A percentile compares a stretch with the other conserved stretches of the same genome.
Conservation (phyloP, 768 basidiomycete genomes). For the Cytidiella melzeri region DNA sequence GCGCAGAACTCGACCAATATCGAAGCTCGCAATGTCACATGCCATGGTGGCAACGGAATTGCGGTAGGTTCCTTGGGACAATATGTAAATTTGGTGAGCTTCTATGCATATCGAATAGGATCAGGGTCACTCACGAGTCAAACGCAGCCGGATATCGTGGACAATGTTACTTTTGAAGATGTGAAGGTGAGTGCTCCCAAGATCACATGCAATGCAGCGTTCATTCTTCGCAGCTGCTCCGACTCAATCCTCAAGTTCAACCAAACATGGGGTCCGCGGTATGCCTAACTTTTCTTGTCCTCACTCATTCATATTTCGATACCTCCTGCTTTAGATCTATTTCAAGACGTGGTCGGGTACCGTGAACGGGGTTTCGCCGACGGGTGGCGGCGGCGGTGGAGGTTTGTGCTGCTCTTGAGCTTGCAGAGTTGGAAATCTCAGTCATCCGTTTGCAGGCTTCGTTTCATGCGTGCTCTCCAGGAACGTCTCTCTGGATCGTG, state of each 20-base stretch:
- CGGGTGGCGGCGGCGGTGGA: slow-evolving; percentile 48
- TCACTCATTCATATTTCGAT: background rate
- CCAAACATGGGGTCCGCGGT: slow-evolving; percentile 53
- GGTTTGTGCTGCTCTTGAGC: slow-evolving; percentile 32
- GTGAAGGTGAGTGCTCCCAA: slow-evolving; percentile 34
- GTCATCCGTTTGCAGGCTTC: slow-evolving; percentile 31
- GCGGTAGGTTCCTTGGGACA: slow-evolving; percentile 57
- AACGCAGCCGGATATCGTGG: slow-evolving; percentile 46
- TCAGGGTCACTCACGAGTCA: background rate
- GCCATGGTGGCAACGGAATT: slow-evolving; percentile 54
- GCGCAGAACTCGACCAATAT: slow-evolving; percentile 50
- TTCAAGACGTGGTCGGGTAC: slow-evolving; percentile 52
- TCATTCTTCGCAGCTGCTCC: slow-evolving; percentile 36
- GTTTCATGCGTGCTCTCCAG: slow-evolving; percentile 39
- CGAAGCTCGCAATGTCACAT: slow-evolving; percentile 41
- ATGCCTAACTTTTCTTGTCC: too few species aligned
- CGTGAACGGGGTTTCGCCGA: slow-evolving; percentile 46
- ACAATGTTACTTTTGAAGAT: slow-evolving; percentile 44
- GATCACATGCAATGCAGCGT: too few species aligned
- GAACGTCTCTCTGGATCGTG: slow-evolving; percentile 41
- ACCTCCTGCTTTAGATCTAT: slow-evolving; percentile 44
- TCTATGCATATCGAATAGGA: background rate
- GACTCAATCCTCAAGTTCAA: slow-evolving; percentile 42
- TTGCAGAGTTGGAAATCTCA: too few species aligned
- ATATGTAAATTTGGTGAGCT: slow-evolving; percentile 42